Conservation (phyloP, 306 rosid genomes). For the Canavalia gladiata region DNA sequence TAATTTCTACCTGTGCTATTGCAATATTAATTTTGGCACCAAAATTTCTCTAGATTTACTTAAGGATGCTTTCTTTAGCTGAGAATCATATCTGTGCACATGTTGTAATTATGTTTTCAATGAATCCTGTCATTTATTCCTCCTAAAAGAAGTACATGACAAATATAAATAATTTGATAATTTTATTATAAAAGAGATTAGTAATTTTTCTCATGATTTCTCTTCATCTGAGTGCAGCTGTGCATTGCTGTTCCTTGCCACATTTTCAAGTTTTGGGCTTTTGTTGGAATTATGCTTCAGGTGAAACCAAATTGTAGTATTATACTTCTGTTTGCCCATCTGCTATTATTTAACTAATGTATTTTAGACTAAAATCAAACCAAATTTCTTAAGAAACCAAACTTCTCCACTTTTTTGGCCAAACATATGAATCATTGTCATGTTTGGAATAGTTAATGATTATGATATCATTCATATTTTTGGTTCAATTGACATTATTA, state of each 20-base stretch:
- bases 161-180: slow-evolving; percentile 16
- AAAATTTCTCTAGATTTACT: not conserved
- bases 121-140: slow-evolving; percentile 23
- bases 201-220: slow-evolving; percentile 38
- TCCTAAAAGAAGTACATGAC: slow-evolving; percentile 18
- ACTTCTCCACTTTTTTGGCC: not conserved
- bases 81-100: not conserved
- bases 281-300: slow-evolving; percentile 91
- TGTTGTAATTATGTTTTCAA: not conserved
- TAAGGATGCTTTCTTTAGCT: not conserved
- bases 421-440: not conserved
- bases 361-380: slow-evolving; percentile 14
- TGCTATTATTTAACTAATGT: slow-evolving; percentile 13
- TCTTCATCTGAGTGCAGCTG: slow-evolving; percentile 65
- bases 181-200: slow-evolving; percentile 27
- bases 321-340: slow-evolving; percentile 11
- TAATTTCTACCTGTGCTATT: not conserved
- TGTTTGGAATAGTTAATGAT: not conserved
- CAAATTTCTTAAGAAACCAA: not conserved
- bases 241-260: slow-evolving; percentile 98
- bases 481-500: slow-evolving; percentile 40
- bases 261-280: slow-evolving; percentile 96
- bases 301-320: slow-evolving; percentile 50
- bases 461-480: slow-evolving; percentile 24
- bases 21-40: slow-evolving; percentile 10